These are phyloP conservation scores for Adansonia grandidieri DNA, from an alignment of 441 rosid species.

Conservation along the genomic window DNA sequence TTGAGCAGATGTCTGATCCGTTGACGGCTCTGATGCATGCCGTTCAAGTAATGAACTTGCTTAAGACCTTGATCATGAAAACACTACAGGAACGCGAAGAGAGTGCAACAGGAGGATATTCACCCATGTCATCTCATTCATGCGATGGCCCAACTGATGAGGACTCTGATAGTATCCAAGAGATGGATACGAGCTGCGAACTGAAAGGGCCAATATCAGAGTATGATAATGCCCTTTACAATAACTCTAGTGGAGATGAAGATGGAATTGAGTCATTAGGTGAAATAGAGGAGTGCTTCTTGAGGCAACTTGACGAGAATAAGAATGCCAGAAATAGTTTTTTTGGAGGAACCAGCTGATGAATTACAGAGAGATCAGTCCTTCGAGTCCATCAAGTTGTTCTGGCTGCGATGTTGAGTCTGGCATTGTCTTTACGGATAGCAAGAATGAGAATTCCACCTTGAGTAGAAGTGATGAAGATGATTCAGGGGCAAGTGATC, in stretches of 20 bases:
- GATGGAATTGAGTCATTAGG: constrained; percentile 55
- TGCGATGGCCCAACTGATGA: constrained; percentile 58
- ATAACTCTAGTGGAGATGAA: constrained; percentile 46
- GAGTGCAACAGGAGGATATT: constrained; percentile 58
- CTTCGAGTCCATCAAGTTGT: constrained; percentile 37
- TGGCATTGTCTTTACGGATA: constrained; percentile 55
- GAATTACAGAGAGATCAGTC: constrained; percentile 28
- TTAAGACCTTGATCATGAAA: constrained; percentile 61
- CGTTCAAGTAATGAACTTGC: constrained; percentile 82
- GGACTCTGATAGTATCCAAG: constrained; percentile 69
- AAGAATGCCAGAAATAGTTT: constrained; percentile 28
- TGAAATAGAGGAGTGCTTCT: constrained; percentile 74
- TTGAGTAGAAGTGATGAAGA: constrained; percentile 45
- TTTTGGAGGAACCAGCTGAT: constrained; percentile 25
- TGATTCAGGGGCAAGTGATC: constrained; percentile 22
- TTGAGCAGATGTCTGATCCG: constrained; percentile 70
- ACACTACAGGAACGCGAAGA: constrained; percentile 63
- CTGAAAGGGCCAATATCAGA: constrained; percentile 62
- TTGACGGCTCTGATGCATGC: constrained; percentile 80
- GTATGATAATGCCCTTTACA: constrained; percentile 45
- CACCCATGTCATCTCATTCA: constrained; percentile 68
- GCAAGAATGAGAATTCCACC: constrained; percentile 50
- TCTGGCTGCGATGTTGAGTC: constrained; percentile 43
- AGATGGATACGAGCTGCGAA: constrained; percentile 79
- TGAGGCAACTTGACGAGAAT: constrained; percentile 54